A percentile compares a stretch with the other conserved stretches of the same genome.
Evolutionary conservation across 768 basidiomycete genomes (phyloP).

Genomic region (Termitomyces heimii): DNA sequence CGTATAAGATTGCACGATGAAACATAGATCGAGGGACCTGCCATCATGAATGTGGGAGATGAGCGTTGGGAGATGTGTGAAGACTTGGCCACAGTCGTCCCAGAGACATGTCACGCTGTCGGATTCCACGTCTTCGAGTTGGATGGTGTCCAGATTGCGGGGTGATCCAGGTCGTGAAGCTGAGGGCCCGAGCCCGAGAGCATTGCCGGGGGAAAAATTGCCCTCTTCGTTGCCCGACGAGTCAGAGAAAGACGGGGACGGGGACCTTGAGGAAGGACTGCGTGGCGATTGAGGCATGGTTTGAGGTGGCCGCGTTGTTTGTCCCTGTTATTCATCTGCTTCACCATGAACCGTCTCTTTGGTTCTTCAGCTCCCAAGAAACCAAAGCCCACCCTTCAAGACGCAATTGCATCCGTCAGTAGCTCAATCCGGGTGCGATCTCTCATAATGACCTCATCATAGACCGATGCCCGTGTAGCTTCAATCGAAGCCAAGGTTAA

Average conservation of each 20-base stretch:
- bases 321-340: background rate
- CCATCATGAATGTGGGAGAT: slow-evolving; percentile 83
- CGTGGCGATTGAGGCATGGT: slow-evolving; percentile 8
- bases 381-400: slow-evolving; percentile 80
- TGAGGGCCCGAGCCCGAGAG: slow-evolving; percentile 1
- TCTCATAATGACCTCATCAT: slow-evolving; percentile 7
- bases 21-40: slow-evolving; percentile 27
- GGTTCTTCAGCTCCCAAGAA: slow-evolving; percentile 71
- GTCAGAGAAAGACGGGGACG: slow-evolving; percentile 19
- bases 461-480: slow-evolving; percentile 86
- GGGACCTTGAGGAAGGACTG: slow-evolving; percentile 5
- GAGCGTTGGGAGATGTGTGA: slow-evolving; percentile 64
- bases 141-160: slow-evolving; percentile 8
- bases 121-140: slow-evolving; percentile 10
- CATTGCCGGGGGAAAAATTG: slow-evolving; percentile 18
- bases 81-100: slow-evolving; percentile 76
- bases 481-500: slow-evolving; percentile 95
- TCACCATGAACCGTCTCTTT: slow-evolving; percentile 74
- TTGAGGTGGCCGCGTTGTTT: slow-evolving; percentile 11
- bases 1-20: background rate
- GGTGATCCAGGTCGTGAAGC: slow-evolving; percentile 11
- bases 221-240: slow-evolving; percentile 23
- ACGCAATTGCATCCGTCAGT: slow-evolving; percentile 87
- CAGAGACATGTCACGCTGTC: slow-evolving; percentile 78
- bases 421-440: slow-evolving; percentile 1